Conservation (phyloP, 179 eudicot genomes). For the Corrigiola litoralis region DNA sequence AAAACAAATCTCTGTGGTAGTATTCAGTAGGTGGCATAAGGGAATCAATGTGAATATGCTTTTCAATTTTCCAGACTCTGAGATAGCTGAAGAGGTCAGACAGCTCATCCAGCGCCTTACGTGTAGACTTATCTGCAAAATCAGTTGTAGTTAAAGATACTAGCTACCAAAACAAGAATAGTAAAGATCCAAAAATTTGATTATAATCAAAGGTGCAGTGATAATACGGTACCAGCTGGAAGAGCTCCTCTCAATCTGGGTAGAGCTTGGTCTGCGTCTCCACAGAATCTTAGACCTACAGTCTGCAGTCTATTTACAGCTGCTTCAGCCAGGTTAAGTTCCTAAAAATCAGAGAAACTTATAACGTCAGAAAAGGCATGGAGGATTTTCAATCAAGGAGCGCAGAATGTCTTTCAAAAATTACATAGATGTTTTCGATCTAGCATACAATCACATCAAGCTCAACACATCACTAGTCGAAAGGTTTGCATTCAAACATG, state of each 20-base stretch:
- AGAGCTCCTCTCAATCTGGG: slow-evolving; percentile 95
- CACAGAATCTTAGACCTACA: slow-evolving; percentile 83
- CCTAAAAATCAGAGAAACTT: slow-evolving; percentile 37
- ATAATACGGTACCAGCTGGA: slow-evolving; percentile 56
- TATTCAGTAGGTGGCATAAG: slow-evolving; percentile 89
- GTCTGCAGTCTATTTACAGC: slow-evolving; percentile 89
- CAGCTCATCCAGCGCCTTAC: slow-evolving; percentile 88
- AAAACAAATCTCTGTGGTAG: slow-evolving; percentile 82
- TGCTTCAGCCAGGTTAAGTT: slow-evolving; percentile 75
- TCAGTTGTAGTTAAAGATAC: slow-evolving; percentile 1
- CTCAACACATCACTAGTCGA: no score
- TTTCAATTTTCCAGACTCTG: slow-evolving; percentile 74
- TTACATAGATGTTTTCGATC: neutral
- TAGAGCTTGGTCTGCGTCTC: slow-evolving; percentile 78
- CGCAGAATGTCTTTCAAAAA: neutral
- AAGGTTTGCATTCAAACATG: no score
- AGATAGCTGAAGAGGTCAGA: slow-evolving; percentile 72
- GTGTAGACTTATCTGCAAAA: slow-evolving; percentile 56
- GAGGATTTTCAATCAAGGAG: neutral
- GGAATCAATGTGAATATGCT: slow-evolving; percentile 64
- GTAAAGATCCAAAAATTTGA: no score
- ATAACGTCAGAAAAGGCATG: slow-evolving; percentile 4
- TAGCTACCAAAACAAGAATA: no score
- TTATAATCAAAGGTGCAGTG: no score
- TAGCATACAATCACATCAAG: neutral